Conservation (phyloP, 1,284 basidiomycete genomes). For the Schizophyllum commune region DNA sequence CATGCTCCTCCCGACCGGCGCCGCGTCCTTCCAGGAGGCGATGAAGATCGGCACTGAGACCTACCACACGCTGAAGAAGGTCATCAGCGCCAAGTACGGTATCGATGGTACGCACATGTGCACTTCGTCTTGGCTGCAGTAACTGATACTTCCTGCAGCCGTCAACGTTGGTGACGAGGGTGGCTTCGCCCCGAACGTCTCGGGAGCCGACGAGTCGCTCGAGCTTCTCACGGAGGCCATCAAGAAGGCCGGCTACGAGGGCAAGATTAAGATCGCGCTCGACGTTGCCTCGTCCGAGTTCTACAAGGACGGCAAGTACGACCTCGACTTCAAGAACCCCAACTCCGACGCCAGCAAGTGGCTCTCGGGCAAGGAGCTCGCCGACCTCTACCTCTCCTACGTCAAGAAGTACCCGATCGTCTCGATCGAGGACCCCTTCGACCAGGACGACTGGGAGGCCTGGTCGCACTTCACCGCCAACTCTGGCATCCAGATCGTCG, state of each 20-base stretch:
- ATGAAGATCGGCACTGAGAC: slow-evolving; percentile 99
- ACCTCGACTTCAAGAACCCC: slow-evolving; percentile 99
- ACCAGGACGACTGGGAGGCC: slow-evolving; percentile 99
- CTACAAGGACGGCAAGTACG: slow-evolving; percentile 99
- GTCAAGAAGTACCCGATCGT: slow-evolving; percentile 92
- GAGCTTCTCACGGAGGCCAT: slow-evolving; percentile 96
- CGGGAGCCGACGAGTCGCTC: slow-evolving; percentile 94
- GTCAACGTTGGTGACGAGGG: slow-evolving; percentile 99
- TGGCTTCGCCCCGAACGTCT: slow-evolving; percentile 98
- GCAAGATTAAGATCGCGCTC: slow-evolving; percentile 98
- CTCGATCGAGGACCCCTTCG: slow-evolving; percentile 99
- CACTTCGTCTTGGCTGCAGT: slow-evolving; percentile 4
- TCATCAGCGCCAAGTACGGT: slow-evolving; percentile 98
- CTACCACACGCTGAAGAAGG: slow-evolving; percentile 98
- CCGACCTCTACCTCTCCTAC: slow-evolving; percentile 86
- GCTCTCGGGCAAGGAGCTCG: slow-evolving; percentile 91
- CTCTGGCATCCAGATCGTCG: slow-evolving; percentile 85
- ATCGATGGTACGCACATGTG: slow-evolving; percentile 74
- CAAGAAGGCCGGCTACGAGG: slow-evolving; percentile 96
- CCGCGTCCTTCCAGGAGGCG: slow-evolving; percentile 87
- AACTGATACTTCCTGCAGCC: slow-evolving; percentile 40
- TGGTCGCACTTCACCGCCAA: slow-evolving; percentile 89
- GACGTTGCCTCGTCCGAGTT: slow-evolving; percentile 99
- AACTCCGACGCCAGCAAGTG: slow-evolving; percentile 97
- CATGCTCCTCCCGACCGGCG: slow-evolving; percentile 98